Evolutionary conservation across 2,329 filamentous ascomycete genomes (phyloP).

Genomic region (Neopestalotiopsis sp.): DNA sequence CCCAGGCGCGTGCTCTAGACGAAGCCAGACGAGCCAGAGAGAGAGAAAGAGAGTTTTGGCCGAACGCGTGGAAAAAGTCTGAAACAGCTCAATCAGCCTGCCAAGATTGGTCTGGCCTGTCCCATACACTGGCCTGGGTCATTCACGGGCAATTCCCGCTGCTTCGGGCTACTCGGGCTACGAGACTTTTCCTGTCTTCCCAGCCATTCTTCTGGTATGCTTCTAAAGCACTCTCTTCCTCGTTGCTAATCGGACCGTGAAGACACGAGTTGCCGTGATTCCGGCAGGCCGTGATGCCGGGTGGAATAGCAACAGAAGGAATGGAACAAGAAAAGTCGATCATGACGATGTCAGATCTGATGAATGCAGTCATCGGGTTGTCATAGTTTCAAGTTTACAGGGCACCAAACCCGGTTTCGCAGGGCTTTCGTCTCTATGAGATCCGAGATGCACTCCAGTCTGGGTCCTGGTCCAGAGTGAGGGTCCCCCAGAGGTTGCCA

Average conservation of each 20-base stretch:
- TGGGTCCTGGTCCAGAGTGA: neutral
- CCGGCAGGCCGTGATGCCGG: neutral
- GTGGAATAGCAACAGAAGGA: neutral
- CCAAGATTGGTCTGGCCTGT: no score
- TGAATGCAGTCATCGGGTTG: neutral
- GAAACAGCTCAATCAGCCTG: neutral
- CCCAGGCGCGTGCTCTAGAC: no score
- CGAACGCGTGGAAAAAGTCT: neutral
- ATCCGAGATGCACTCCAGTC: neutral
- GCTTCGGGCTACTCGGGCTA: neutral
- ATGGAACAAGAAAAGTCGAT: neutral
- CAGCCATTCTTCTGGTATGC: neutral
- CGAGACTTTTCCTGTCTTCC: neutral
- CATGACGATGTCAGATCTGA: neutral
- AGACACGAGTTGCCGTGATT: neutral
- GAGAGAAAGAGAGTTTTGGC: neutral
- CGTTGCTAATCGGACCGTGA: neutral
- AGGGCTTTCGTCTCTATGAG: neutral
- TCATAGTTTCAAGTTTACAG: slow-evolving; percentile 1
- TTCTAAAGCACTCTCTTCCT: neutral
- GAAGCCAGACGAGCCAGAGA: neutral
- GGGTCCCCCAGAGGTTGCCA: neutral
- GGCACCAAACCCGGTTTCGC: neutral
- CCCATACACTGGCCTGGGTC: no score
- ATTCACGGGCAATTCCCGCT: neutral